Base-by-base conservation (phyloP, 352 stramenopile genomes). In the Globisporangium parvum region DNA sequence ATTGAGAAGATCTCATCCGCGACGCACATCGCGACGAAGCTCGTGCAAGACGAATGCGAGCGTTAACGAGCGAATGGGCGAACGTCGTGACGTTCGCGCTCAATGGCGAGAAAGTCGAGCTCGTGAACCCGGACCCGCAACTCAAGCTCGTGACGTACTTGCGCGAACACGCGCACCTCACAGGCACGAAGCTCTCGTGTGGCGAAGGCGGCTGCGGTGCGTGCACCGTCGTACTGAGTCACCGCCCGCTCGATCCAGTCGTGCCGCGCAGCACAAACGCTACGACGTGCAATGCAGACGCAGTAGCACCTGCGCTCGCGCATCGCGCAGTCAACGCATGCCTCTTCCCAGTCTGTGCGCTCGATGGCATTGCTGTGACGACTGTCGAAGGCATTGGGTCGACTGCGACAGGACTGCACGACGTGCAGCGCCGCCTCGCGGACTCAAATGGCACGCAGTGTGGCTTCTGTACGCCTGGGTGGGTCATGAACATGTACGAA, bases 191-290 rank as follows among this genome's bases (percentile, higher is more conserved):
- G 57, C 77, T 95, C n/a, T 94, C 91, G 57, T 99, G 96, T 55
- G 91, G 87, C 6, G 95, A 99, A 62, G 96, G 96, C 40, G 96
- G 96, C 33, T 99, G 96, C 57, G 96, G 96, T 26, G 95, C 96
- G 23, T 99, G 96, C 65, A 98, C 91, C 12, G 93, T 99, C 51
- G 95, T 97, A 70, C 68, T 98, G 11, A 91, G 83, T 31, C 73
- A 75, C 10, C 55, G 39, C 15, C 47, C 55, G 4, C 26, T 61
- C 24, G 55, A 61, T 35, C 55, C 42, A 31, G 23, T 40, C 24
- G 6, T 12, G 44, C 12, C 12, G 6, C 1, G 37, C 21, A 35
- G 24, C 11, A 6, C 3, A 14, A 6, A 20, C 23, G 15, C 3
- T 14, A 6, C 18, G 5, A n/a, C 18, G 10, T 17, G 11, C 15